Evolutionary conservation across 257 asterid genomes (phyloP), one percentile per base, ranked within the genome.

Genomic region (Fraxinus americana): DNA sequence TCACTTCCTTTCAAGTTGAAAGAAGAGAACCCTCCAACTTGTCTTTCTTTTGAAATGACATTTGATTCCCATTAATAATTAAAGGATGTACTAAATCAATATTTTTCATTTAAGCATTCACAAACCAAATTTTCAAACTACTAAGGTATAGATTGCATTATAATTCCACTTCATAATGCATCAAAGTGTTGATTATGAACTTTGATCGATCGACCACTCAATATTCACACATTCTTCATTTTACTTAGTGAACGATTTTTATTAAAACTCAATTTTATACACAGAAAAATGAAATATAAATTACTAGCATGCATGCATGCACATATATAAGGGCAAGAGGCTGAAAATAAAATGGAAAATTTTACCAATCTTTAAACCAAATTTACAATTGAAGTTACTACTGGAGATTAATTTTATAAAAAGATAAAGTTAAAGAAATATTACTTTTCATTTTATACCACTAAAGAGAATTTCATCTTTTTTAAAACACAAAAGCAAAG

Each of bases 1-100:
- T 41, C 19, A 71, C 72, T 45, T 76, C 79, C 73, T 52, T 79
- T 81, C 65, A 57, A 36, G 68, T 75, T 34, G 36, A 70, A 70
- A 17, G 29, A 16, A 2, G 25, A 35, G 27, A 43, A 38, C 43
- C 67, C 65, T 74, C 16, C 25, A 69, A 50, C 75, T 59, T 59
- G 67, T 59, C 67, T 59, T 77, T 72, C 76, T 67, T 71, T 36
- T 54, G 69, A 63, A 27, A 27, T 23, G 69, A 11, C 69, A 63
- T 27, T 27, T 63, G 32, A 59, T 59, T 59, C 67, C 67, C 67
- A 59, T 59, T 59, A 12, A 43, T 43, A 43, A 13, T 43, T 43
- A n/a, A 59, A 59, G 32, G 27, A 21, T 9, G 21, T 48, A 16
- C 2, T 1, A 17, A 1, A 48, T 48, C 59, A 14, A 48, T 48